These are phyloP conservation scores for Daldinia sp. DNA, from an alignment of 2,329 filamentous ascomycete species.

Conservation along the genomic window DNA sequence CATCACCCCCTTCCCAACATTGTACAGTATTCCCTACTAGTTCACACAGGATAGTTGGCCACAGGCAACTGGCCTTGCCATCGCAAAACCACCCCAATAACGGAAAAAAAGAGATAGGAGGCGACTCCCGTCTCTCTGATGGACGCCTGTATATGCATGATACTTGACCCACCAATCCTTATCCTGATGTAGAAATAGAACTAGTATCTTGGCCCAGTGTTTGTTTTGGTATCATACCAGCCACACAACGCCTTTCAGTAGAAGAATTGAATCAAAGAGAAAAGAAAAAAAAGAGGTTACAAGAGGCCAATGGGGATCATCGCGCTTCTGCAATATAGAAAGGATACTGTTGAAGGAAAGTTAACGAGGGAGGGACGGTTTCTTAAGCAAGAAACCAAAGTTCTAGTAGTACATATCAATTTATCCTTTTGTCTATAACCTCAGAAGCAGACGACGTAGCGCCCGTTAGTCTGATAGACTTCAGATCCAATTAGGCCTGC, in stretches of 20 bases:
- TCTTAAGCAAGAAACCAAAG: constrained; percentile 26
- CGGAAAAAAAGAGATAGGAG: constrained; percentile 36
- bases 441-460: constrained; percentile 14
- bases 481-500: constrained; percentile 49
- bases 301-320: constrained; percentile 26
- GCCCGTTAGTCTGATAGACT: constrained; percentile 4
- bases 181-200: constrained; percentile 39
- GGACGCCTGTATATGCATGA: constrained; percentile 49
- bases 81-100: constrained; percentile 32
- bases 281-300: constrained; percentile 23
- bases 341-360: constrained; percentile 34
- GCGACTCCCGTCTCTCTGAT: constrained; percentile 44
- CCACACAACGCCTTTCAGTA: constrained; percentile 37
- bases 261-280: constrained; percentile 27
- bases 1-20: constrained; percentile 19
- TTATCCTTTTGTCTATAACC: constrained; percentile 32
- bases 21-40: constrained; percentile 31
- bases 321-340: constrained; percentile 23
- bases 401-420: constrained; percentile 35
- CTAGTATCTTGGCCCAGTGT: constrained; percentile 34
- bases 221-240: constrained; percentile 42
- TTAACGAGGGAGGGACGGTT: constrained; percentile 25
- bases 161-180: constrained; percentile 41
- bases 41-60: constrained; percentile 20
- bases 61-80: constrained; percentile 11